These are phyloP conservation scores for Capsicum baccatum DNA, from an alignment of 257 asterid species.

Conservation along the genomic window DNA sequence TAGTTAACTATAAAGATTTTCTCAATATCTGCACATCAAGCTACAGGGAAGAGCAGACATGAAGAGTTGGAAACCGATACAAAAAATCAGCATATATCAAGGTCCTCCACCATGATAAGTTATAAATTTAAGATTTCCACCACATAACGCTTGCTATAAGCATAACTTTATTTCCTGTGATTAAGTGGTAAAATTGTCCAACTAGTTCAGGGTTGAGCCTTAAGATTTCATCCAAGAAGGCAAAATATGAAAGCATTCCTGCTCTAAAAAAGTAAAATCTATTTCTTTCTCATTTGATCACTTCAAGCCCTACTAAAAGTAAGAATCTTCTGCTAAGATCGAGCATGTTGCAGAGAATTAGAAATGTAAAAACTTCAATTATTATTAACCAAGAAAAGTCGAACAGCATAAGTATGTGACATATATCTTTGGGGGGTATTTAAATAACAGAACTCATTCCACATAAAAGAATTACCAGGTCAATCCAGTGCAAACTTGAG, in stretches of 20 bases:
- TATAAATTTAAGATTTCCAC: neutral
- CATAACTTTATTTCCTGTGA: neutral
- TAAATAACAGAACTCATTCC: neutral
- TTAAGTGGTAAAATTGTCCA: constrained; percentile 10
- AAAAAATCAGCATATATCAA: constrained; percentile 20
- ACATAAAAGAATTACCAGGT: constrained; percentile 61
- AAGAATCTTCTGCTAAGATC: neutral
- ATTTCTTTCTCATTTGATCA: constrained; percentile 10
- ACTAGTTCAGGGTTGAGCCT: neutral
- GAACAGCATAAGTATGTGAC: constrained; percentile 10
- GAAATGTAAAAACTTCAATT: neutral
- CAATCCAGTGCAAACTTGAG: constrained; percentile 58
- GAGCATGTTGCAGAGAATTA: neutral
- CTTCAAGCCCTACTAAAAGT: constrained; percentile 7
- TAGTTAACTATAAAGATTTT: neutral
- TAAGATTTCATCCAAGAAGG: constrained; percentile 17
- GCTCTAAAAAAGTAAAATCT: neutral
- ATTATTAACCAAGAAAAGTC: neutral
- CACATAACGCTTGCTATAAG: neutral
- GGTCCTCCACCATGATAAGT: neutral
- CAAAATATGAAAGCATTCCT: constrained; percentile 1
- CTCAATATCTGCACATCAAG: neutral
- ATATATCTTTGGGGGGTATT: neutral
- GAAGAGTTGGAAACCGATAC: neutral
- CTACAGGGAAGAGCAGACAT: constrained; percentile 20